A percentile compares a stretch with the other conserved stretches of the same genome.
Conservation (phyloP, 2,329 filamentous ascomycete genomes). For the Myriosclerotinia curreyana region DNA sequence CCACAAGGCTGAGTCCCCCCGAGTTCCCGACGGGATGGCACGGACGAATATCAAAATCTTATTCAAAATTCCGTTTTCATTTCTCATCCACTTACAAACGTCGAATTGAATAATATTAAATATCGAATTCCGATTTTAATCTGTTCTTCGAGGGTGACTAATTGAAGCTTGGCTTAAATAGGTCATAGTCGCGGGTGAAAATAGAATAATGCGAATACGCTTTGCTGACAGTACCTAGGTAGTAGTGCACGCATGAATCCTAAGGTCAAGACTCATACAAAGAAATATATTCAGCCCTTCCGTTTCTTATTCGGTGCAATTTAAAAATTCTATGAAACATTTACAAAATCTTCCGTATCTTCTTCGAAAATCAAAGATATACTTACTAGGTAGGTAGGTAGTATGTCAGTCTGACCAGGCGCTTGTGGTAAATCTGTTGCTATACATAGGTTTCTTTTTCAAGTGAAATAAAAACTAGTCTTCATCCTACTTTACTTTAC, state of each 20-base stretch:
- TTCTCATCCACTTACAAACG: background rate
- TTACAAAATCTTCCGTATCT: slow-evolving; percentile 1
- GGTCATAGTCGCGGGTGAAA: background rate
- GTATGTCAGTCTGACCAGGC: background rate
- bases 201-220: background rate
- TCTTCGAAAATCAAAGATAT: slow-evolving; percentile 5
- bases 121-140: background rate
- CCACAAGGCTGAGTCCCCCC: slow-evolving; percentile 16
- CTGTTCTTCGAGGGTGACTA: background rate
- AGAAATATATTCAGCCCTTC: background rate
- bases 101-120: background rate
- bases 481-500: background rate
- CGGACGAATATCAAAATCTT: background rate
- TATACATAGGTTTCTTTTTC: background rate
- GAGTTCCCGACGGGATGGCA: background rate
- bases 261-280: background rate
- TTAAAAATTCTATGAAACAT: background rate
- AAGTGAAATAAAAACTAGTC: slow-evolving; percentile 10
- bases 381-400: no score
- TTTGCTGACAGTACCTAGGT: slow-evolving; percentile 5
- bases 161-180: background rate
- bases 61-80: background rate
- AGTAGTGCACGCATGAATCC: no score
- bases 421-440: background rate
- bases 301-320: slow-evolving; percentile 4